Evolutionary conservation across 2,329 filamentous ascomycete genomes (phyloP).

Genomic region (Fusarium paranaense): DNA sequence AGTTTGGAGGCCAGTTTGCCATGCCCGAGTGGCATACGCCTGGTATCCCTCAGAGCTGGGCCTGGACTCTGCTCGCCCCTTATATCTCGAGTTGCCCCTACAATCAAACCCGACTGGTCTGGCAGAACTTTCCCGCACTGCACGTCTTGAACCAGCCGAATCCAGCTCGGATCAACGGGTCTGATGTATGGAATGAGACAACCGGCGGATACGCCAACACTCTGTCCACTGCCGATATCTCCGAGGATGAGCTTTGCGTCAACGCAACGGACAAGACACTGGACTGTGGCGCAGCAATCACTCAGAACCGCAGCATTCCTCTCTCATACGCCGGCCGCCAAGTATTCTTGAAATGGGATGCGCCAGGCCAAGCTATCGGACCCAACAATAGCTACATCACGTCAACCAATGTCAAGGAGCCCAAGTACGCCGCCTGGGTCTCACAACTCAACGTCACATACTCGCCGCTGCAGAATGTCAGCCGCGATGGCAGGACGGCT

Average conservation of each 20-base stretch:
- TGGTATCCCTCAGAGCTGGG: conserved; percentile 85
- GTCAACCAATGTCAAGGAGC: conserved; percentile 65
- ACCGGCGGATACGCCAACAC: conserved; percentile 69
- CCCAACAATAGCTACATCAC: conserved; percentile 89
- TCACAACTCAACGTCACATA: conserved; percentile 82
- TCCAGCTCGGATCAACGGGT: conserved; percentile 73
- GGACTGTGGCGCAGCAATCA: conserved; percentile 73
- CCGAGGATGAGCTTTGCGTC: conserved; percentile 64
- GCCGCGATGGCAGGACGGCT: conserved; percentile 61
- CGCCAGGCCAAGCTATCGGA: conserved; percentile 74
- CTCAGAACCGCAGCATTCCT: conserved; percentile 75
- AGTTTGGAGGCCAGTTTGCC: conserved; percentile 82
- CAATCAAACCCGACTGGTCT: conserved; percentile 79
- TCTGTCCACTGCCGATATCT: conserved; percentile 60
- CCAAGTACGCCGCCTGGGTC: conserved; percentile 80
- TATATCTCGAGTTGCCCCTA: conserved; percentile 83
- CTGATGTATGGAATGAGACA: conserved; percentile 72
- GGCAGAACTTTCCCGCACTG: conserved; percentile 86
- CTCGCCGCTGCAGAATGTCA: conserved; percentile 67
- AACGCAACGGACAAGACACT: conserved; percentile 65
- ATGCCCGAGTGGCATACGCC: conserved; percentile 87
- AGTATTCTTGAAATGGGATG: conserved; percentile 79
- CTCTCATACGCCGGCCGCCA: conserved; percentile 80
- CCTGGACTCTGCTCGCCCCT: conserved; percentile 83
- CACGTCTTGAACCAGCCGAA: conserved; percentile 82